A percentile compares a stretch with the other conserved stretches of the same genome.
Evolutionary conservation across 2,329 filamentous ascomycete species (phyloP).

Genomic region (Aspergillus costaricaensis): DNA sequence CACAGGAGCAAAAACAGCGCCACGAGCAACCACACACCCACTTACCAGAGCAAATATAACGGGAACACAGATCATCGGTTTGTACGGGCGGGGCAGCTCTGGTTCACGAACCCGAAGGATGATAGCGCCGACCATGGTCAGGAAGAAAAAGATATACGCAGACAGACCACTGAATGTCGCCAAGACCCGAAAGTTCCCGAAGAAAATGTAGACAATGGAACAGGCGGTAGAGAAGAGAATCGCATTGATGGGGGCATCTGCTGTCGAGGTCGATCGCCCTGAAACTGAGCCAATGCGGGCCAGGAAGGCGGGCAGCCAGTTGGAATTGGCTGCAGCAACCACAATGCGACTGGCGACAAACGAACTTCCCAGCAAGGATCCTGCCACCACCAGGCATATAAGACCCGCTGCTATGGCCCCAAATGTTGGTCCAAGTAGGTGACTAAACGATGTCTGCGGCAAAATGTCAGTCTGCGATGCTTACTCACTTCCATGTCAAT

Average conservation of each 20-base stretch:
- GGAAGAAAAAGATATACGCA: constrained; percentile 19
- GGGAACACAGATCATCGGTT: constrained; percentile 12
- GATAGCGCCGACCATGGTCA: constrained; percentile 19
- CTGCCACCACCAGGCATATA: constrained; percentile 17
- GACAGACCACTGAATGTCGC: constrained; percentile 21
- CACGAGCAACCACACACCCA: constrained; percentile 13
- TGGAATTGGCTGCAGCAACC: constrained; percentile 15
- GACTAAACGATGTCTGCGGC: constrained; percentile 13
- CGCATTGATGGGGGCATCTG: constrained; percentile 20
- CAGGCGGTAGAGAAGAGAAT: constrained; percentile 14
- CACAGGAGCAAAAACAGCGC: constrained; percentile 15
- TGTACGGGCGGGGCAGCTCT: constrained; percentile 15
- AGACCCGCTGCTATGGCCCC: constrained; percentile 12
- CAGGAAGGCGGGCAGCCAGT: constrained; percentile 18
- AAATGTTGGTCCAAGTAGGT: constrained; percentile 12
- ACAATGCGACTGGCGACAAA: constrained; percentile 20
- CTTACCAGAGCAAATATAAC: constrained; percentile 14
- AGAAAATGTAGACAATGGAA: constrained; percentile 16
- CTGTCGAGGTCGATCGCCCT: neutral
- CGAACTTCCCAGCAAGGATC: constrained; percentile 18
- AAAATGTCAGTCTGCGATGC: neutral
- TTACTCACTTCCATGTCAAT: no score
- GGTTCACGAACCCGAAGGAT: constrained; percentile 18
- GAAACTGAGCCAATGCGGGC: neutral
- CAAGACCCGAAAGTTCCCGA: constrained; percentile 19